Base-by-base conservation (phyloP, 2,329 filamentous ascomycete species). In the Periconia sp. region DNA sequence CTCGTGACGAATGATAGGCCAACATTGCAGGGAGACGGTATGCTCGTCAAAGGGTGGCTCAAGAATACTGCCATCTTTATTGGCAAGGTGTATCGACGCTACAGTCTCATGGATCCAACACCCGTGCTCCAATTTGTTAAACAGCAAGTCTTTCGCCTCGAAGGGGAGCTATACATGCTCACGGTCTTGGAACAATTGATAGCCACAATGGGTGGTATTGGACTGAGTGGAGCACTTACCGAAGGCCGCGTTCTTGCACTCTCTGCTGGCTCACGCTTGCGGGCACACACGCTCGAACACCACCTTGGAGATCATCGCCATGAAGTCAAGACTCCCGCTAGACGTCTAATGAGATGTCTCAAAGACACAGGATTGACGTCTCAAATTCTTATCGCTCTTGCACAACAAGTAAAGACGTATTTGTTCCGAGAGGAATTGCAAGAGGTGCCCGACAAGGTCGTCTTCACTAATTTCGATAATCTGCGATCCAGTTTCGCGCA, bases 111-210 rank as follows among this genome's bases (percentile, higher is more conserved):
- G 77, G 87, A 94, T 56, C 84, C 90, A 1, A 85, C 85, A 0
- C 92, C 94, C 0, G 82, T 99, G 13, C 77, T 99, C 36, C 88
- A 92, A 68, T 97, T 96, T 65, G 88, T 97, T 52, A 87, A 89
- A 33, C 81, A 89, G 48, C 91, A 96, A 65, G 81, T 99, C 4
- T 81, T 85, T 36, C 81, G 48, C n/a, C 46, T 56, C 4, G 80
- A 36, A 88, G 92, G 92, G 50, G 95, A 95, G 56, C 87, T 91
- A 0, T 95, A 89, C 8, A 92, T 97, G 66, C 78, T 99, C 23
- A 89, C 96, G 51, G 89, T 99, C 47, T 75, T 99, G 29, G 88
- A 94, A 63, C 90, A 97, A 62, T 81, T 99, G 47, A 87, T 97
- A 37, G 84, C 85, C 24, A 89, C 88, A 2, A 97, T 99, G 94